Base-by-base conservation (phyloP, 257 asterid species). In the Rubia yunnanensis region DNA sequence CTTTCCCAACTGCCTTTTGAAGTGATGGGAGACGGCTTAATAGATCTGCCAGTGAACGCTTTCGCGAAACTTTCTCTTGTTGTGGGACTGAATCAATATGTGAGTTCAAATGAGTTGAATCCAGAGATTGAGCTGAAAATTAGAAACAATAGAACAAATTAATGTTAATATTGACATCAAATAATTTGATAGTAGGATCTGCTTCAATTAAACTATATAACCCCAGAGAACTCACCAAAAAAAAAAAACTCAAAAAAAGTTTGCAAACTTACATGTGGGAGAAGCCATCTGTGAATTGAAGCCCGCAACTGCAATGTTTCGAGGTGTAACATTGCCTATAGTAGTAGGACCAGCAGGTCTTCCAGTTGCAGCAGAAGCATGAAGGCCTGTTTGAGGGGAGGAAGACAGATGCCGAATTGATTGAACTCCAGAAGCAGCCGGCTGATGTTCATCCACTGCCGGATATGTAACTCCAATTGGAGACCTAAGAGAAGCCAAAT, bases 21-120 rank as follows among this genome's bases (percentile, higher is more conserved):
- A 94, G 89, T n/a, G 95, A 82, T 48, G 96, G 95, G 78, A 94
- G 81, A 41, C 86, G 78, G 53, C 77, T 83, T 57, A 90, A 76
- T 80, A 88, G 72, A 75, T 86, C 96, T 70, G 89, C 80, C 60
- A 82, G 67, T n/a, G 86, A 76, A 69, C 95, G 98, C 80, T 90
- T 94, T 68, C 83, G 75, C 55, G 86, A 77, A 49, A 69, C 53
- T 73, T 76, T 78, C 58, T 81, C 83, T 70, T 72, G 83, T 60
- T 78, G 79, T 38, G 75, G 72, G 63, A 54, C 71, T 50, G 70
- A 69, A 66, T 83, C 89, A 73, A 73, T 72, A 74, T 67, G 76
- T 58, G 81, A 75, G 74, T 76, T 78, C 73, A 69, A 67, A 65
- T 69, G 75, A 65, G 82, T 81, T 50, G 90, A 77, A 74, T 81